These are phyloP conservation scores for Sphaerulina musiva DNA, from an alignment of 2,329 filamentous ascomycete genomes.

Conservation along the genomic window DNA sequence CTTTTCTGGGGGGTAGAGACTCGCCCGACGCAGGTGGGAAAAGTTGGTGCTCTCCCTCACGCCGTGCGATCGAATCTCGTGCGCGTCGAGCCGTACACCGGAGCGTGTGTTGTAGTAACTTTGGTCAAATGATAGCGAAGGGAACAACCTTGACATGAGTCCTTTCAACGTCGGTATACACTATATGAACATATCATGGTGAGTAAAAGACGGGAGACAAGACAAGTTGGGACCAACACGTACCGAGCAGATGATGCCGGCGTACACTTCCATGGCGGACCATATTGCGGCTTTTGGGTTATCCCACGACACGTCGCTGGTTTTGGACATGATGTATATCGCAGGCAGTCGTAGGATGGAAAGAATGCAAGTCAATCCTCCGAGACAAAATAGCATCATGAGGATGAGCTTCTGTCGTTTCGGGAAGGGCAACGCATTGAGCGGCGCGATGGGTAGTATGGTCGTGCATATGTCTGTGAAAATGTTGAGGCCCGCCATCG, in stretches of 20 bases:
- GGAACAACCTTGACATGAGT: slow-evolving; percentile 14
- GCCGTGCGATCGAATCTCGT: background rate
- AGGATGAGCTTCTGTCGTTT: slow-evolving; percentile 27
- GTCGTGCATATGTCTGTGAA: slow-evolving; percentile 29
- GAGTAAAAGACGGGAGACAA: background rate
- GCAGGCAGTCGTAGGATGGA: slow-evolving; percentile 23
- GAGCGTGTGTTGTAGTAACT: slow-evolving; percentile 7
- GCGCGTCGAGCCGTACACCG: background rate
- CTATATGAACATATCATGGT: background rate
- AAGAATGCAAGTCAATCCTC: slow-evolving; percentile 22
- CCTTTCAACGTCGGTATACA: slow-evolving; percentile 14
- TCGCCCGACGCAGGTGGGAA: background rate
- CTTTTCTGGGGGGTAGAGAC: background rate
- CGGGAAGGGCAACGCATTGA: slow-evolving; percentile 25
- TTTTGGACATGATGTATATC: slow-evolving; percentile 19
- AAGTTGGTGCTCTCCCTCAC: background rate
- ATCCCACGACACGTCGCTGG: slow-evolving; percentile 22
- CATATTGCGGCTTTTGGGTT: slow-evolving; percentile 20
- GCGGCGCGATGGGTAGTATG: slow-evolving; percentile 29
- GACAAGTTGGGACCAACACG: background rate
- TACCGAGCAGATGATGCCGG: slow-evolving; percentile 23
- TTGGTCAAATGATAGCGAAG: slow-evolving; percentile 9
- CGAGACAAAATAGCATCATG: slow-evolving; percentile 31
- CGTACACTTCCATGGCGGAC: slow-evolving; percentile 23
- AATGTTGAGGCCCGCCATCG: slow-evolving; percentile 30